Evolutionary conservation across 805 yeast genomes (phyloP).

Genomic region (Lachancea mirantina): DNA sequence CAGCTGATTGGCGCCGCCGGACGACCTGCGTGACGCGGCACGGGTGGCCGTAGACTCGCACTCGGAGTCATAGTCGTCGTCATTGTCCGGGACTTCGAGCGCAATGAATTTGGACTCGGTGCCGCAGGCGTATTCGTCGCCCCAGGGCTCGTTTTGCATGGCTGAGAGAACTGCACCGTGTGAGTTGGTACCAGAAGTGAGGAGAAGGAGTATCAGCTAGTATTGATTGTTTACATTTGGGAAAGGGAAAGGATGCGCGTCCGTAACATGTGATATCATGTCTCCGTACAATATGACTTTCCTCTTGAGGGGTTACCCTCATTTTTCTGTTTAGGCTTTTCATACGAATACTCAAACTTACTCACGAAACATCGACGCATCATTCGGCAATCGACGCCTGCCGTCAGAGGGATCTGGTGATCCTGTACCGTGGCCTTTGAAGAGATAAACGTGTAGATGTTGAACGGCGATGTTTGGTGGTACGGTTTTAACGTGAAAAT

Average conservation of each 20-base stretch:
- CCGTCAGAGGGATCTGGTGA: too few species aligned
- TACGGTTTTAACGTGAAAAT: too few species aligned
- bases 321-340: background rate
- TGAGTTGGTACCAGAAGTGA: background rate
- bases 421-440: too few species aligned
- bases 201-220: background rate
- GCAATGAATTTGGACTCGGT: conserved; percentile 24
- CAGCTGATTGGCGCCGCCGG: background rate
- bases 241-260: too few species aligned
- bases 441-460: too few species aligned
- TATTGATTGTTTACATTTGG: background rate
- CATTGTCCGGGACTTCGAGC: conserved; percentile 27
- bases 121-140: conserved; percentile 19
- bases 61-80: conserved; percentile 21
- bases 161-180: background rate
- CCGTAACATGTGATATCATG: too few species aligned
- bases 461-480: too few species aligned
- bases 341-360: too few species aligned
- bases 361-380: too few species aligned
- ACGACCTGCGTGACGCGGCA: background rate
- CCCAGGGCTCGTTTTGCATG: conserved; percentile 23
- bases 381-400: too few species aligned
- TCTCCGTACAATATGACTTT: too few species aligned
- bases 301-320: background rate
- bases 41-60: conserved; percentile 5